Percentiles rank a stretch among this genome's conserved stretches.
These are phyloP conservation scores for Neofusicoccum ribis DNA, from an alignment of 2,329 filamentous ascomycete genomes.

Conservation along the genomic window DNA sequence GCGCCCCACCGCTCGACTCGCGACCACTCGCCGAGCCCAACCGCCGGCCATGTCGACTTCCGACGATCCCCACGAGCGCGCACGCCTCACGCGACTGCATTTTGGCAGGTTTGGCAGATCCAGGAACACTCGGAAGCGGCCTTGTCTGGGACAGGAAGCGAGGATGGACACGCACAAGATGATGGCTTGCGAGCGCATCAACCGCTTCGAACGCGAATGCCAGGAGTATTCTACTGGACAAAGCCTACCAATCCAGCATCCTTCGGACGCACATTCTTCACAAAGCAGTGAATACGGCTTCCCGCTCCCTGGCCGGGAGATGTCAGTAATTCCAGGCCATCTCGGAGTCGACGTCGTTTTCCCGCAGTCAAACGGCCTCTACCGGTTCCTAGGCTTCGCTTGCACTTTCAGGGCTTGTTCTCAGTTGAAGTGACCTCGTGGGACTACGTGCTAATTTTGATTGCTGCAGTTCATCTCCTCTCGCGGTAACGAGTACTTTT, in stretches of 20 bases:
- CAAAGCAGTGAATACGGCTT: not conserved
- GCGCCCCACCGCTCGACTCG: conserved; percentile 7
- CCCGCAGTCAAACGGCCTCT: not conserved
- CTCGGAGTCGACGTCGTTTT: not conserved
- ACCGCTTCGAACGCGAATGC: conserved; percentile 4
- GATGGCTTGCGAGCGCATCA: not conserved
- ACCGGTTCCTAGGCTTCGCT: not conserved
- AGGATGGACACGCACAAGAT: not conserved
- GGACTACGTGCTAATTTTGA: not conserved
- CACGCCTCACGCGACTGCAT: not conserved
- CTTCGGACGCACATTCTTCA: not conserved
- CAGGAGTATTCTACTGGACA: not conserved
- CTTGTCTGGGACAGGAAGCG: not conserved
- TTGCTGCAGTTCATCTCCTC: conserved; percentile 91
- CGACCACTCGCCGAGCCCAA: not conserved
- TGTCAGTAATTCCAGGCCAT: not conserved
- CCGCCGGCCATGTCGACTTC: conserved; percentile 3
- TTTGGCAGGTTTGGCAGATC: not conserved
- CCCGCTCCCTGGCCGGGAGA: not conserved
- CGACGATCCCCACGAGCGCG: not conserved
- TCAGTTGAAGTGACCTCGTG: not conserved
- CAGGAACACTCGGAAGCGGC: not conserved
- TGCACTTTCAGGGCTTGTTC: not conserved
- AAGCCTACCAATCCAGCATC: not conserved
- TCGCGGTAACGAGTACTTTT: conserved; percentile 97